Evolutionary conservation across 805 yeast species (phyloP).

Genomic region (Saccharomycopsis javanensis): DNA sequence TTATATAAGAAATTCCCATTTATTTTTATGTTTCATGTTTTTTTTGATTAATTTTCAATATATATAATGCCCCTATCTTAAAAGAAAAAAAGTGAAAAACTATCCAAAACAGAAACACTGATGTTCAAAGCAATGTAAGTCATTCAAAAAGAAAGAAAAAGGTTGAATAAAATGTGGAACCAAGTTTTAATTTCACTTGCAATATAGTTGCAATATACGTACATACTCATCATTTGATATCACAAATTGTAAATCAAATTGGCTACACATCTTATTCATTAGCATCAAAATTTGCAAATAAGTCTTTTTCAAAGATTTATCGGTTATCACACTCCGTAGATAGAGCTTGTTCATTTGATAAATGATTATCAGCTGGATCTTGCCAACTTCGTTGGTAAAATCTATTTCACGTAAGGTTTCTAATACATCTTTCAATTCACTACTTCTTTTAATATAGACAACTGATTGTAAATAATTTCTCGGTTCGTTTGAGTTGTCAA

Average conservation of each 20-base stretch:
- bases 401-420: neutral
- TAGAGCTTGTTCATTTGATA: neutral
- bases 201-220: neutral
- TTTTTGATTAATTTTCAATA: slow-evolving; percentile 2
- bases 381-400: neutral
- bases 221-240: neutral
- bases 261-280: neutral
- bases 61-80: slow-evolving; percentile 1
- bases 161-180: neutral
- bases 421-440: neutral
- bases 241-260: neutral
- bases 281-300: neutral
- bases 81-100: neutral
- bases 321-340: neutral
- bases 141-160: neutral
- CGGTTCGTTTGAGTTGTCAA: neutral
- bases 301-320: neutral
- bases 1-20: slow-evolving; percentile 2
- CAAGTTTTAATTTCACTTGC: neutral
- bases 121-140: neutral
- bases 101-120: neutral
- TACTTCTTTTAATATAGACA: neutral
- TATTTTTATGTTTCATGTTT: neutral
- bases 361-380: neutral
- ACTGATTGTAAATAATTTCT: neutral